A percentile compares a stretch with the other conserved stretches of the same genome.
These are phyloP conservation scores for Clavispora carvajalis DNA, from an alignment of 805 yeast genomes.

Conservation along the genomic window DNA sequence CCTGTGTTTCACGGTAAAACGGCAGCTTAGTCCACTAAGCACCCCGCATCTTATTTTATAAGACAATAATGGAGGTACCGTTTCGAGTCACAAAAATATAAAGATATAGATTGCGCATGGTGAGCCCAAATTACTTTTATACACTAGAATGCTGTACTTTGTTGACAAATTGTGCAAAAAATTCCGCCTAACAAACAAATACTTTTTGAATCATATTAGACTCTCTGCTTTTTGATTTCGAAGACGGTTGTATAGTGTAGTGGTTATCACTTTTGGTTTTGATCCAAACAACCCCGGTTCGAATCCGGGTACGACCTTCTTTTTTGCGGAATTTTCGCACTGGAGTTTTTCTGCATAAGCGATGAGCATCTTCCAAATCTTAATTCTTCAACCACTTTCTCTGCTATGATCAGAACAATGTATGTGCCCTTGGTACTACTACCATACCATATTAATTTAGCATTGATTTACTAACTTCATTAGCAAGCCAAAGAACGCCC, in stretches of 20 bases:
- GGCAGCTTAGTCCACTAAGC: too few species aligned
- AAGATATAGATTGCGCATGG: too few species aligned
- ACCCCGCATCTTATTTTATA: too few species aligned
- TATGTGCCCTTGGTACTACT: slow-evolving; percentile 15
- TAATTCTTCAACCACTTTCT: slow-evolving; percentile 4
- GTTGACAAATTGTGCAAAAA: too few species aligned
- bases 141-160: too few species aligned
- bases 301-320: slow-evolving; percentile 75
- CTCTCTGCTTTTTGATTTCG: not conserved
- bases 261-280: slow-evolving; percentile 78
- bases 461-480: slow-evolving; percentile 15
- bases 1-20: too few species aligned
- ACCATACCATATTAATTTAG: not conserved
- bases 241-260: slow-evolving; percentile 59
- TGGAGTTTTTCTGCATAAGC: slow-evolving; percentile 3
- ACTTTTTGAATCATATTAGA: not conserved
- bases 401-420: slow-evolving; percentile 35
- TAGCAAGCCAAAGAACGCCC: slow-evolving; percentile 88
- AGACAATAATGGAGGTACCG: too few species aligned
- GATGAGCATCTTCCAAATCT: slow-evolving; percentile 5
- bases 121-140: too few species aligned
- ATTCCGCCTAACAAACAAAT: too few species aligned
- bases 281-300: slow-evolving; percentile 82
- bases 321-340: slow-evolving; percentile 8
- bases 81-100: too few species aligned